A percentile compares a stretch with the other conserved stretches of the same genome.
Evolutionary conservation across 768 basidiomycete genomes (phyloP).

Genomic region (Suillus discolor): DNA sequence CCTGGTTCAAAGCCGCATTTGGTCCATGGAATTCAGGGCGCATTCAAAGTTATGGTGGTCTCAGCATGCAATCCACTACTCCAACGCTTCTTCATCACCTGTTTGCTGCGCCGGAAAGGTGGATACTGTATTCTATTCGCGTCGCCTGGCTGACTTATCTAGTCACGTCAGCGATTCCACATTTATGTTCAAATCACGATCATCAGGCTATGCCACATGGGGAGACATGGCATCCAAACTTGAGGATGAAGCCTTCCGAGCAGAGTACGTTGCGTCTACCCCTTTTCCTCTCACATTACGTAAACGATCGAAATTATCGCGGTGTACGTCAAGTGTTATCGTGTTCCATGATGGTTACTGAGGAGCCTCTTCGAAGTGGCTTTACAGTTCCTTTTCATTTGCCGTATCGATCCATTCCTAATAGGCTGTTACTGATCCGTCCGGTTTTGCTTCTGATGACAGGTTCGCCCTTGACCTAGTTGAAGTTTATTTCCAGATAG

Average conservation of each 20-base stretch:
- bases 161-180: constrained; percentile 39
- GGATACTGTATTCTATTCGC: constrained; percentile 36
- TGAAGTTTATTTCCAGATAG: constrained; percentile 93
- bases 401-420: constrained; percentile 27
- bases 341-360: constrained; percentile 25
- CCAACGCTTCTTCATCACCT: constrained; percentile 70
- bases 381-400: constrained; percentile 26
- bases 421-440: constrained; percentile 14
- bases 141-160: constrained; percentile 18
- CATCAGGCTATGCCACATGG: constrained; percentile 67
- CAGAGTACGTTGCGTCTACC: constrained; percentile 69
- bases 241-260: constrained; percentile 71
- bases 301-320: constrained; percentile 27
- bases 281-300: constrained; percentile 31
- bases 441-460: constrained; percentile 17
- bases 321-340: constrained; percentile 24
- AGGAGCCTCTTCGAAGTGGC: constrained; percentile 15
- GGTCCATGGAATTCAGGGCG: constrained; percentile 32
- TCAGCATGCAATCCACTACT: constrained; percentile 62
- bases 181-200: constrained; percentile 35
- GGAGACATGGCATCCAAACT: constrained; percentile 74
- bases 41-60: constrained; percentile 42
- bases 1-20: constrained; percentile 31
- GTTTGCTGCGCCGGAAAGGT: constrained; percentile 72
- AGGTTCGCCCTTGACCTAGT: constrained; percentile 93